Base-by-base conservation (phyloP, 768 basidiomycete genomes). In the Kwoniella shandongensis region DNA sequence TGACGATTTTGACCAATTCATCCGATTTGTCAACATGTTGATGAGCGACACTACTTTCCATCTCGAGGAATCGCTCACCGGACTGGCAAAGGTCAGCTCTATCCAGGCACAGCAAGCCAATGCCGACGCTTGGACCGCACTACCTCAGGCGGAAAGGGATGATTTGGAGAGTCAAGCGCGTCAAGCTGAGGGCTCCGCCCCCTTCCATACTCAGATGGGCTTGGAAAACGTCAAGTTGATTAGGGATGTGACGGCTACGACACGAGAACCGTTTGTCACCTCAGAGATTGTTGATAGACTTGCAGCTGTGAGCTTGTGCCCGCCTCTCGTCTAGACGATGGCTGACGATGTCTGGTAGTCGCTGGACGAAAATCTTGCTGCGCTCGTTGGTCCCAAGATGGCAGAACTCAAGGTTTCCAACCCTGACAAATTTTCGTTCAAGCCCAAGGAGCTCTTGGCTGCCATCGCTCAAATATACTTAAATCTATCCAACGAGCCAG, bases 21-120 rank as follows among this genome's bases (percentile, higher is more conserved):
- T 98, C 51, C 86, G 87, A 54, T 98, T 99, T 76, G 83, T 93
- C 79, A 98, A 99, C 78, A 81, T 97, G 67, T 88, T 98, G 85
- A 96, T 98, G 80, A 97, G 96, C 81, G 96, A 99, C 68, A 91
- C 94, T 52, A 98, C 94, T 8, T 98, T 92, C 77, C 87, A 97
- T 50, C 86, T 99, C 83, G 92, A 98, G 74, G 96, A 99, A 70
- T 94, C 91, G 8, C 81, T 98, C 45, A 85, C 85, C 66, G 89
- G 93, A 62, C 81, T 99, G 48, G 81, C 85, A 11, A 89, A 94
- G 72, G 96, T 99, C 62, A 85, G 88, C 74, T 85, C 83, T 57
- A 86, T 97, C 47, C 88, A 94, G 74, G 79, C 79, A 0, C 88
- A 93, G 73, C 94, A 93, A 87, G 85, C 84, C 42, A 83, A 92